Percentiles rank a stretch among this genome's conserved stretches.
These are phyloP conservation scores for Daldinia grandis DNA, from an alignment of 495 filamentous ascomycete species.

Conservation along the genomic window DNA sequence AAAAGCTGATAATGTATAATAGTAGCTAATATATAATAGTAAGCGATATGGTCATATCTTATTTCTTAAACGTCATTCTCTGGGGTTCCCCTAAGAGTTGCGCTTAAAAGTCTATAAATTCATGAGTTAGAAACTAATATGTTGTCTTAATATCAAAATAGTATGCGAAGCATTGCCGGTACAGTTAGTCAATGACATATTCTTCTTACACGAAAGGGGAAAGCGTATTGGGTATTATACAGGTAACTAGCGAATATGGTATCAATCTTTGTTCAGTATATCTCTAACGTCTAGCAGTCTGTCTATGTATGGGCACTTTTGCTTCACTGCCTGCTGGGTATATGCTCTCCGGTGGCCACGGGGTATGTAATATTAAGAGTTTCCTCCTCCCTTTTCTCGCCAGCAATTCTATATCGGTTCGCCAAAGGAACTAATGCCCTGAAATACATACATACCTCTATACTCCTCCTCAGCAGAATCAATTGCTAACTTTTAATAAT, in stretches of 20 bases:
- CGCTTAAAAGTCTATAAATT: neutral
- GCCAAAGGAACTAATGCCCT: neutral
- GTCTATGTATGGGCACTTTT: conserved; percentile 66
- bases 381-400: neutral
- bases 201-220: conserved; percentile 69
- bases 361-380: conserved; percentile 17
- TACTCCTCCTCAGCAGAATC: neutral
- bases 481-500: neutral
- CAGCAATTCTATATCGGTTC: neutral
- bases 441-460: neutral
- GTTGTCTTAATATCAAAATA: conserved; percentile 8
- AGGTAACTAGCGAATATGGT: conserved; percentile 45
- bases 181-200: conserved; percentile 72
- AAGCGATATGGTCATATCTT: neutral
- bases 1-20: neutral
- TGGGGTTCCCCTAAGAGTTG: neutral
- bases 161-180: conserved; percentile 71
- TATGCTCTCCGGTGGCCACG: conserved; percentile 69
- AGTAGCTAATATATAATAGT: conserved; percentile 1
- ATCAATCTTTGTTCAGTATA: neutral
- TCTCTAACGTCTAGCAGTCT: conserved; percentile 50
- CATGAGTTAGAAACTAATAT: neutral
- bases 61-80: neutral
- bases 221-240: conserved; percentile 68
- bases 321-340: conserved; percentile 69